phyloP scores from a whole-genome alignment of 352 stramenopile species.

The Globisporangium camurandrum region DNA sequence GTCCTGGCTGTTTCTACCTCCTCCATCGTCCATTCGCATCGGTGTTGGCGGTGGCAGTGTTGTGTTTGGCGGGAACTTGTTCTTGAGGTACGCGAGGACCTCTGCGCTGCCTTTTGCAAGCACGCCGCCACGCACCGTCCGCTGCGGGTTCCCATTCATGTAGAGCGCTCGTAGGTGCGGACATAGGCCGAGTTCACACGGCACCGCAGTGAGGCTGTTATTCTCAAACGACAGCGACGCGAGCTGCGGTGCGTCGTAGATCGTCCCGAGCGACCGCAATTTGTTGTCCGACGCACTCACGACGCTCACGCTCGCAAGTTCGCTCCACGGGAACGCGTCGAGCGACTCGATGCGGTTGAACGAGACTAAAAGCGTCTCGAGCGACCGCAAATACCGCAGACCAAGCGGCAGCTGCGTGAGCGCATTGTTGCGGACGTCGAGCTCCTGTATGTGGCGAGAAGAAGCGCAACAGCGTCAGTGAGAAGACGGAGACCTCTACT shows the following conservation, averaged over 20 bases:
- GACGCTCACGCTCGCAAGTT: constrained; percentile 37
- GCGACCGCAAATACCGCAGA: constrained; percentile 23
- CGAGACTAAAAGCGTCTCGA: constrained; percentile 61
- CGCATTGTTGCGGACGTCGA: constrained; percentile 71
- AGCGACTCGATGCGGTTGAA: constrained; percentile 74
- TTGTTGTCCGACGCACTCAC: constrained; percentile 76
- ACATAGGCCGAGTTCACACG: constrained; percentile 58
- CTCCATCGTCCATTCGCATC: constrained; percentile 6
- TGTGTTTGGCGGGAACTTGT: constrained; percentile 51
- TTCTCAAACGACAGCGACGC: constrained; percentile 78
- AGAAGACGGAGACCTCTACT: background rate
- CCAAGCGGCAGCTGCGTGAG: constrained; percentile 31
- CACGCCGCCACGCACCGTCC: constrained; percentile 58
- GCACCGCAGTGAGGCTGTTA: constrained; percentile 65
- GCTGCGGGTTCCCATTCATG: constrained; percentile 83
- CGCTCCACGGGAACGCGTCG: constrained; percentile 47
- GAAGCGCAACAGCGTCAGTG: background rate
- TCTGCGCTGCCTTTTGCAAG: constrained; percentile 72
- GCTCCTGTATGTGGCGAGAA: constrained; percentile 23
- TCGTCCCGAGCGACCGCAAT: constrained; percentile 45
- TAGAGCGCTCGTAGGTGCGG: constrained; percentile 58
- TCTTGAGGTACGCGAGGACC: constrained; percentile 73
- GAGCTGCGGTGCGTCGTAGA: constrained; percentile 53
- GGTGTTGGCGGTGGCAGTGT: constrained; percentile 12
- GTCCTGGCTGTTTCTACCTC: constrained; percentile 3